These are phyloP conservation scores for Eucalyptus victrix DNA, from an alignment of 345 rosid species.

Conservation along the genomic window DNA sequence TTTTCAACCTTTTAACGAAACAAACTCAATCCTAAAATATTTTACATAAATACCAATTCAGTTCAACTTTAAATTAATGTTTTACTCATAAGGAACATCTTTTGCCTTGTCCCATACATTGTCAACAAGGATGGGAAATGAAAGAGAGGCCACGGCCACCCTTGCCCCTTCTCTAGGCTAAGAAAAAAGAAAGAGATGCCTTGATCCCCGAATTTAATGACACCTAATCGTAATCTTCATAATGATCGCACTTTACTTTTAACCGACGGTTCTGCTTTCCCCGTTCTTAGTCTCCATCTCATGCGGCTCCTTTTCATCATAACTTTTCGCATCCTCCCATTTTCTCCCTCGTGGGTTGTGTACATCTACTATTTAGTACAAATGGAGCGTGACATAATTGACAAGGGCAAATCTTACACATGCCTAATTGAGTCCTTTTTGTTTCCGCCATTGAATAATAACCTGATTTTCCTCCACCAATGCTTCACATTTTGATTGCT, in stretches of 20 bases:
- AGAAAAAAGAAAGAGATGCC: neutral
- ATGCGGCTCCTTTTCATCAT: no score
- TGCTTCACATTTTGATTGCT: neutral
- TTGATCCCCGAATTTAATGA: neutral
- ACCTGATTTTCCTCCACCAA: neutral
- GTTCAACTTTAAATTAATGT: accelerated
- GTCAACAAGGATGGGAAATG: accelerated
- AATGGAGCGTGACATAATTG: neutral
- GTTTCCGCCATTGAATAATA: no score
- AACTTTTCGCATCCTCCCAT: no score
- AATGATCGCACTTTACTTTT: accelerated
- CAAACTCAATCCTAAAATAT: accelerated
- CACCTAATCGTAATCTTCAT: neutral
- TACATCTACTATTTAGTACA: no score
- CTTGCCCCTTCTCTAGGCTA: no score
- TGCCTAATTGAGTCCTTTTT: neutral
- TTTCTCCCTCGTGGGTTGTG: no score
- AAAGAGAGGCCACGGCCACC: neutral
- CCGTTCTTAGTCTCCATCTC: neutral
- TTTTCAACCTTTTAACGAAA: accelerated
- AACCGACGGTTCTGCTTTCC: accelerated
- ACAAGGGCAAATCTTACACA: neutral
- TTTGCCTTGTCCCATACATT: neutral
- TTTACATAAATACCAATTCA: accelerated
- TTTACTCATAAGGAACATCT: accelerated